Evolutionary conservation across 1,284 basidiomycete genomes (phyloP).

Genomic region (Cryptococcus sp.): DNA sequence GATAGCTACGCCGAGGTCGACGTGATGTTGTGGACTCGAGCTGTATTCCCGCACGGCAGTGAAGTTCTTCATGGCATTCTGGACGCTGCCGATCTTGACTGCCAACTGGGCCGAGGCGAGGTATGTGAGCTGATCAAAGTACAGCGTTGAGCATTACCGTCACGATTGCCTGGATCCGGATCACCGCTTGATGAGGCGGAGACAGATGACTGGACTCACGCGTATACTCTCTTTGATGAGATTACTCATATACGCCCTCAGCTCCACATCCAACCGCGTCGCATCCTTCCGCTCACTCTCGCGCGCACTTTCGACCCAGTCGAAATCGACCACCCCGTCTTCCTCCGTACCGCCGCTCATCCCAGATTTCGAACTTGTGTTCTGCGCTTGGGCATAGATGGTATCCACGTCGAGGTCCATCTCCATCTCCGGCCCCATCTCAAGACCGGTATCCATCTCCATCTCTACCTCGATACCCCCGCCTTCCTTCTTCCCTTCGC

Average conservation of each 20-base stretch:
- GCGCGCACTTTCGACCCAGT: slow-evolving; percentile 33
- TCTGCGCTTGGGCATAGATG: background rate
- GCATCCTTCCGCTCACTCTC: slow-evolving; percentile 33
- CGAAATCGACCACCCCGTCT: slow-evolving; percentile 32
- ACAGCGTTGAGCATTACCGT: background rate
- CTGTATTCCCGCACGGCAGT: slow-evolving; percentile 38
- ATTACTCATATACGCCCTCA: slow-evolving; percentile 48
- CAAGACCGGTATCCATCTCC: slow-evolving; percentile 1
- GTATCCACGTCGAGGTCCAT: background rate
- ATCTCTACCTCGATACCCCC: slow-evolving; percentile 9
- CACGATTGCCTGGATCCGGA: background rate
- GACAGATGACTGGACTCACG: slow-evolving; percentile 26
- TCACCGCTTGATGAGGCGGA: background rate
- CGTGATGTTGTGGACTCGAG: slow-evolving; percentile 38
- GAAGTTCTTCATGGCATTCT: slow-evolving; percentile 34
- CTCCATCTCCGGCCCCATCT: slow-evolving; percentile 21
- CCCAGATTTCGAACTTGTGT: background rate
- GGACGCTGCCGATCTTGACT: slow-evolving; percentile 33
- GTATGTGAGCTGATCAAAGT: slow-evolving; percentile 39
- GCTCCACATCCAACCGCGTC: slow-evolving; percentile 40
- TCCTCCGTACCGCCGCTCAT: slow-evolving; percentile 11
- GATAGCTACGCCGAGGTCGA: slow-evolving; percentile 42
- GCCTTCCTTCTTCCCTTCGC: background rate
- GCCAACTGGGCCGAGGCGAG: slow-evolving; percentile 43
- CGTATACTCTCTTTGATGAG: slow-evolving; percentile 51